These are phyloP conservation scores for Pontederia crassipes DNA, from an alignment of 176 grass and related monocot genomes.

Conservation along the genomic window DNA sequence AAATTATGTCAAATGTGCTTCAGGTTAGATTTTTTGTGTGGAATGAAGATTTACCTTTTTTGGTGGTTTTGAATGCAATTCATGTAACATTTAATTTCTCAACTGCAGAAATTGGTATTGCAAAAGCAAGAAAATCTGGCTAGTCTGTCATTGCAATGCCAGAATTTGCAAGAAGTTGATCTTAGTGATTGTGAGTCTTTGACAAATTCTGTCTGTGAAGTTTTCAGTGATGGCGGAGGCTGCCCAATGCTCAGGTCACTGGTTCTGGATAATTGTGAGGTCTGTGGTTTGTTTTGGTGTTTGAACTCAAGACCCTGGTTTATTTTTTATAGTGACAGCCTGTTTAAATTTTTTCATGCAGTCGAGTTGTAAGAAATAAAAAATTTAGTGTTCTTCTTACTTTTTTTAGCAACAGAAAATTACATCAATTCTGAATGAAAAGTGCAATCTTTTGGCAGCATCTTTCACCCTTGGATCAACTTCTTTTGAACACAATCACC, in stretches of 20 bases:
- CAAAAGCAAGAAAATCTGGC: slow-evolving; percentile 94
- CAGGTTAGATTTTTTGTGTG: slow-evolving; percentile 38
- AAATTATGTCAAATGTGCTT: slow-evolving; percentile 63
- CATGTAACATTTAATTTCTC: neutral
- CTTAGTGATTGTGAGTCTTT: slow-evolving; percentile 89
- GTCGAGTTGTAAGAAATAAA: neutral
- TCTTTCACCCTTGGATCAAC: too few species aligned
- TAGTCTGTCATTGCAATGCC: slow-evolving; percentile 68
- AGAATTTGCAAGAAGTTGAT: slow-evolving; percentile 79
- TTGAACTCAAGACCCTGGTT: neutral
- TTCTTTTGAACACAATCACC: too few species aligned
- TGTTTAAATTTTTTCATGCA: neutral
- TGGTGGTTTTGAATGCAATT: neutral
- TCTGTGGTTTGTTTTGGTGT: slow-evolving; percentile 23
- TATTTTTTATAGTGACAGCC: neutral
- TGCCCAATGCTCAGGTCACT: slow-evolving; percentile 80
- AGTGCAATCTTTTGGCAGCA: too few species aligned
- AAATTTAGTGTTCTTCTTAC: too few species aligned
- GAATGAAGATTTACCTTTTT: slow-evolving; percentile 10
- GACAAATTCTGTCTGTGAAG: slow-evolving; percentile 76
- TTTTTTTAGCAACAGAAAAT: too few species aligned
- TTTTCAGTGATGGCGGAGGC: slow-evolving; percentile 90
- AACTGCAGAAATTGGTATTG: slow-evolving; percentile 86
- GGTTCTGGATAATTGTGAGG: slow-evolving; percentile 97
- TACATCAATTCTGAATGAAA: too few species aligned